phyloP scores from a whole-genome alignment of 2,329 filamentous ascomycete genomes.

The Aspergillus sp. region DNA sequence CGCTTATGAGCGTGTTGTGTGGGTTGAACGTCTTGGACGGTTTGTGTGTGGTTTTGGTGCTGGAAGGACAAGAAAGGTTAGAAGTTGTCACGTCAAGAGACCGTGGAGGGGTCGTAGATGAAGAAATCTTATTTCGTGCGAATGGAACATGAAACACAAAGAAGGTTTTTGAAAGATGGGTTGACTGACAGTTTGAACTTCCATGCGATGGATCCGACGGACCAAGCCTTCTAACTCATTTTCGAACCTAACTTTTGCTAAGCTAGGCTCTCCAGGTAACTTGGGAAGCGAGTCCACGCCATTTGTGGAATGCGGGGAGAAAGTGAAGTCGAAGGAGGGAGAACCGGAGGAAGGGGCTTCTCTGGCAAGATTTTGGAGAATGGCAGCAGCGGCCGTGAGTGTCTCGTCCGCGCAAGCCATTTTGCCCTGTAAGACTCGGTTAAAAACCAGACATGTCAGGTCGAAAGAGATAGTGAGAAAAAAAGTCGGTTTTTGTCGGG shows the following conservation, averaged over 20 bases:
- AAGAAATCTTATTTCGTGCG: not conserved
- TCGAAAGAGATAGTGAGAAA: constrained; percentile 10
- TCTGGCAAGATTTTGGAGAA: constrained; percentile 48
- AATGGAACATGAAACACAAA: constrained; percentile 31
- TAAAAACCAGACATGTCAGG: constrained; percentile 22
- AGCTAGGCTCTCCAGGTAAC: constrained; percentile 73
- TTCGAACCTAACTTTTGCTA: constrained; percentile 77
- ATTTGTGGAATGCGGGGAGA: constrained; percentile 43
- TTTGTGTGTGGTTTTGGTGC: constrained; percentile 31
- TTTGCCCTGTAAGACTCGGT: constrained; percentile 33
- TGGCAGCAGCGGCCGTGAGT: constrained; percentile 46
- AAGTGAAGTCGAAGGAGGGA: constrained; percentile 37
- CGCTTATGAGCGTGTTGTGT: constrained; percentile 37
- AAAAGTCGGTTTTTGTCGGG: constrained; percentile 1
- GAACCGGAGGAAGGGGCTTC: constrained; percentile 36
- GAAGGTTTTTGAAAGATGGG: constrained; percentile 55
- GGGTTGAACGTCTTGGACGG: constrained; percentile 11
- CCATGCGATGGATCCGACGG: constrained; percentile 75
- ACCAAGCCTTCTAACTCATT: constrained; percentile 77
- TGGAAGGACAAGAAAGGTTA: constrained; percentile 33
- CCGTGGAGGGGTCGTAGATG: not conserved
- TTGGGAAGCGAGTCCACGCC: constrained; percentile 57
- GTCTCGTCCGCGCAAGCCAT: constrained; percentile 51
- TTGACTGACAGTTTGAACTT: constrained; percentile 68
- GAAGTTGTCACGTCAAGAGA: not conserved